A percentile compares a stretch with the other conserved stretches of the same genome.
phyloP scores from a whole-genome alignment of 306 rosid species.

The Trifolium subterraneum region DNA sequence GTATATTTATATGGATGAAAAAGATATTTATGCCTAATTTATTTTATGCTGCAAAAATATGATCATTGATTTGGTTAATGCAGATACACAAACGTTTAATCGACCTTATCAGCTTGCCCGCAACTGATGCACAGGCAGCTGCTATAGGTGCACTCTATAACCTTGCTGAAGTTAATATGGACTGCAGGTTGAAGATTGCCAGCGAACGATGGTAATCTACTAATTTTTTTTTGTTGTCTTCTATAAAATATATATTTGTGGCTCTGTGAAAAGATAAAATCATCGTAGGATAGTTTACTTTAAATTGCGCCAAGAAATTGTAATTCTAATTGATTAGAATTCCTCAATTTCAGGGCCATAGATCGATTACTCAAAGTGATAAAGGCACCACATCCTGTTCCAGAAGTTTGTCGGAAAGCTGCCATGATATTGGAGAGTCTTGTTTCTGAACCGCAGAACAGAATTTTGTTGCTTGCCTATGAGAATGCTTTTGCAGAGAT shows the following conservation, averaged over 20 bases:
- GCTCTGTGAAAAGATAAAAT: slow-evolving; percentile 16
- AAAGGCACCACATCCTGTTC: slow-evolving; percentile 86
- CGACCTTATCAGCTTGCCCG: slow-evolving; percentile 90
- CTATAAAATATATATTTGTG: neutral
- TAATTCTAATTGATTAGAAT: neutral
- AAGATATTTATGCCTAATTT: neutral
- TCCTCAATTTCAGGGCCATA: slow-evolving; percentile 72
- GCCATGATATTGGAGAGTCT: slow-evolving; percentile 95
- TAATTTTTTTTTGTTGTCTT: neutral
- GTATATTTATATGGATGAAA: neutral
- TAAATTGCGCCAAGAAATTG: neutral
- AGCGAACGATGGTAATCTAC: slow-evolving; percentile 85
- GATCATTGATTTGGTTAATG: slow-evolving; percentile 35
- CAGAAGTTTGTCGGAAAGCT: slow-evolving; percentile 93
- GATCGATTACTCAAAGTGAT: slow-evolving; percentile 89
- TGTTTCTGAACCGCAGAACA: slow-evolving; percentile 94
- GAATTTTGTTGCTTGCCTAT: slow-evolving; percentile 72
- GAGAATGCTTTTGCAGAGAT: slow-evolving; percentile 97
- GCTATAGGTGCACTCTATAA: slow-evolving; percentile 97
- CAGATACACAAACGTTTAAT: slow-evolving; percentile 92
- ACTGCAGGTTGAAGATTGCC: slow-evolving; percentile 94
- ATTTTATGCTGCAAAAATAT: slow-evolving; percentile 12
- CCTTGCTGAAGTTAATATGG: slow-evolving; percentile 98
- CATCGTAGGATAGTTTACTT: neutral
- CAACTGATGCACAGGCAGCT: slow-evolving; percentile 90